Conservation (phyloP, 2,329 filamentous ascomycete species). For the Trichoderma sp. region DNA sequence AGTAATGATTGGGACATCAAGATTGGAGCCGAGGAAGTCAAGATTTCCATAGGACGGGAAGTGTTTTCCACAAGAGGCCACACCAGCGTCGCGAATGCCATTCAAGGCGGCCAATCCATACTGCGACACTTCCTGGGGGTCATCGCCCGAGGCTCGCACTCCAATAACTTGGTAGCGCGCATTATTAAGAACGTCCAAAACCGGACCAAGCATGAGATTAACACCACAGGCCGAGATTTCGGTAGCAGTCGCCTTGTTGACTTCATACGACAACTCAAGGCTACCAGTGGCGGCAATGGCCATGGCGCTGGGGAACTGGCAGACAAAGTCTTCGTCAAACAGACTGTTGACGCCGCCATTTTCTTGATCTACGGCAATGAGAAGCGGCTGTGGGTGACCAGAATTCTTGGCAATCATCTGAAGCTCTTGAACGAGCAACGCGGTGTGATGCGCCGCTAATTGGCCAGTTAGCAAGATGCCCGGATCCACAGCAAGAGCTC, state of each 20-base stretch:
- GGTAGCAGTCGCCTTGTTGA: conserved; percentile 89
- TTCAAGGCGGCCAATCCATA: conserved; percentile 89
- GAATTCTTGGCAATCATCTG: conserved; percentile 89
- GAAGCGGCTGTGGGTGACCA: conserved; percentile 81
- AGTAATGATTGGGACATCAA: conserved; percentile 93
- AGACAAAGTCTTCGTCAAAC: conserved; percentile 92
- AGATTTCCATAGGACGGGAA: conserved; percentile 95
- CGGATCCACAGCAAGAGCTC: conserved; percentile 8
- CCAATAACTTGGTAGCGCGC: conserved; percentile 86
- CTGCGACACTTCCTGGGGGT: conserved; percentile 90
- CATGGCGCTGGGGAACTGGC: conserved; percentile 96
- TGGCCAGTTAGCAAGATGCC: conserved; percentile 22
- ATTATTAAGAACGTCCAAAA: conserved; percentile 91
- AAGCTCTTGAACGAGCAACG: conserved; percentile 81
- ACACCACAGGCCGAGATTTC: conserved; percentile 91
- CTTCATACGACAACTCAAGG: conserved; percentile 78
- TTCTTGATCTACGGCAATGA: conserved; percentile 93
- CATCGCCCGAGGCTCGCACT: conserved; percentile 84
- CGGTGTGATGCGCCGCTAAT: conserved; percentile 85
- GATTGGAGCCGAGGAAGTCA: conserved; percentile 84
- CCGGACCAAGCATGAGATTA: conserved; percentile 92
- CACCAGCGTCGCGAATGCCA: conserved; percentile 85
- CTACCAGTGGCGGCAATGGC: conserved; percentile 90
- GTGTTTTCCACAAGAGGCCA: conserved; percentile 90
- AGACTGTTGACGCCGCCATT: conserved; percentile 97